Base-by-base conservation (phyloP, 2,329 filamentous ascomycete genomes). In the Alternaria dauci region DNA sequence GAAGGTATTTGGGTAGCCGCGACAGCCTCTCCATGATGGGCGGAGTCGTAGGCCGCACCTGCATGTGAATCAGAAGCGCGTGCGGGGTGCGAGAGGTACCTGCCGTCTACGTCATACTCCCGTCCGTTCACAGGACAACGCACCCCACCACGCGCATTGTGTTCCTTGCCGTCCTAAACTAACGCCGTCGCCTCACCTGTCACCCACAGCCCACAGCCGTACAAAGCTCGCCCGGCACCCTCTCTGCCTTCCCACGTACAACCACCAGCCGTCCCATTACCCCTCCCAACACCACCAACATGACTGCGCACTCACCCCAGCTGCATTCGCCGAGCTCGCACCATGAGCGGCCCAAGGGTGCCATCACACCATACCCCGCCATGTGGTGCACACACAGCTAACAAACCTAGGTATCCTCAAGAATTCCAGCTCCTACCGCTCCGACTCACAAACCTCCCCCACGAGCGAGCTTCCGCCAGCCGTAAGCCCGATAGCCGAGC, bases 351-450 rank as follows among this genome's bases (percentile, higher is more conserved):
- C 81, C 81, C n/a, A 82, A 74, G 65, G 80, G 81, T 80, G 66
- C 42, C 70, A 65, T 44, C n/a, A 30, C 26, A 8, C 25, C 38
- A 23, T 42, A 11, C 52, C 34, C 52, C 63, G 51, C 61, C 47
- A 26, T 52, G 26, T n/a, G 41, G 26, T 32, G 14, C 50, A 26
- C 55, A 38, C 12, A 42, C 34, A 30, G 52, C 60, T 72, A 58
- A 72, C 62, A 48, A n/a, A 11, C 25, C 34, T 69, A 97, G 94
- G 94, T 69, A 98, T 98, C 72, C 88, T 98, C 71, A 98, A 98
- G 82, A 97, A 97, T 83, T 90, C 91, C 20, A 77, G 65, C 50
- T 92, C 86, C 63, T 89, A 86, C 71, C 86, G 87, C 30, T 86
- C 88, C 16, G 79, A 78, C 65, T 75, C 79, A 20, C 78, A 78